Evolutionary conservation across 768 basidiomycete genomes (phyloP), one percentile per base, ranked within the genome.

Genomic region (Hygrophoropsis aurantiaca): DNA sequence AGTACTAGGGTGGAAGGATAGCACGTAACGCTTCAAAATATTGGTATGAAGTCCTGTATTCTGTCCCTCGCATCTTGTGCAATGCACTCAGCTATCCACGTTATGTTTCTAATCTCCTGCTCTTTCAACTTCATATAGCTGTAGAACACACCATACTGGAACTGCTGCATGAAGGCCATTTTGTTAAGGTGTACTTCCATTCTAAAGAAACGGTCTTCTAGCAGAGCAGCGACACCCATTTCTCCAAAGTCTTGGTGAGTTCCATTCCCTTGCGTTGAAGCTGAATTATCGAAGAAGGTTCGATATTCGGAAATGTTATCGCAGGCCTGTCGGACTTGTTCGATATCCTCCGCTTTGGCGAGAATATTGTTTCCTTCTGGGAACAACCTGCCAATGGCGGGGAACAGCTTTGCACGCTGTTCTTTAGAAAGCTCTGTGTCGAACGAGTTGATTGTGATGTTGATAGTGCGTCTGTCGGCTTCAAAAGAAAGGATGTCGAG

Each of bases 391-490:
- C 97, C 97, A 50, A 98, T 90, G 13, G 87, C 77, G 5, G 97
- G 97, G 79, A 95, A 98, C 32, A 99, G 81, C 59, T 85, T 85
- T 11, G 94, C 92, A 27, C 97, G 88, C 56, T 91, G 87, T 62
- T 99, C 97, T 68, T 99, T 99, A 33, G 87, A 77, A 49, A 99
- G 80, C 58, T 93, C 92, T 4, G 97, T 97, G 50, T 87, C 87
- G 71, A 98, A 95, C 11, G 97, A 98, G 76, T 99, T 99, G 75
- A 99, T 90, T 26, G 97, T 97, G 69, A 99, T 97, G 74, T 98
- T 99, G 66, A 98, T 87, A 2, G 94, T 87, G 42, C 97, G 85
- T 27, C 97, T 80, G 71, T 99, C 97, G 21, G 95, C 97, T 74
- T 99, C 97, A 60, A 99, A 99, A 6, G 87, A 77, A 48, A 99